Base-by-base conservation (phyloP, 129 eudicot species). In the Sambucus nigra region DNA sequence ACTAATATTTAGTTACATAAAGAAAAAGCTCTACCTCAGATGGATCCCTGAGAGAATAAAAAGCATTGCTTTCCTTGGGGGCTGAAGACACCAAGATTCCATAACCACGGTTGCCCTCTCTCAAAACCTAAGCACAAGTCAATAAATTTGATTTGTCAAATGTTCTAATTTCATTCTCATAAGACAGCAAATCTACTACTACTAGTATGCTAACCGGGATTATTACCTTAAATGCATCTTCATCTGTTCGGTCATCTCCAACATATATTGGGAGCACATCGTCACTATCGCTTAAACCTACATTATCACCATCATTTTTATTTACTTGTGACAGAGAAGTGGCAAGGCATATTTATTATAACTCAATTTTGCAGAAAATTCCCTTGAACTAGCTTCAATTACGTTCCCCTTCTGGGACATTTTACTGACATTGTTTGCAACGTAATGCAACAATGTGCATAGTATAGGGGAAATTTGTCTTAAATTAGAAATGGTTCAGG, bases 211-310 rank as follows among this genome's bases (percentile, higher is more conserved):
- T 23, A 18, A 17, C 47, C 13, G 42, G 42, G 42, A n/a, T 15
- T 38, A n/a, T 59, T 78, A 88, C 97, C 95, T 85, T 86, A 48
- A 91, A 85, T 45, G 98, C 98, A 65, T 91, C 97, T 78, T 89
- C 97, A 59, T 89, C 97, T 20, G 97, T 85, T 48, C 86, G 82
- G 53, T 89, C 97, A 67, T 91, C 98, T 42, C 98, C 98, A 52
- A 85, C 64, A 51, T 91, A 85, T 56, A 91, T 85, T 22, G 98
- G 98, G 33, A 91, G 80, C 68, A 85, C 94, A 72, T 81, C 85
- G 5, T 81, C 84, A n/a, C 75, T 66, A 64, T 85, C 75, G 51
- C 68, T 79, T 32, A 85, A 75, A 8, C 96, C 94, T 84, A 58
- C 71, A 79, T 57, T 33, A 69, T 28, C 29, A 31, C 45, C 26